A percentile compares a stretch with the other conserved stretches of the same genome.
Evolutionary conservation across 345 rosid species (phyloP).

Genomic region (Salix purpurea): DNA sequence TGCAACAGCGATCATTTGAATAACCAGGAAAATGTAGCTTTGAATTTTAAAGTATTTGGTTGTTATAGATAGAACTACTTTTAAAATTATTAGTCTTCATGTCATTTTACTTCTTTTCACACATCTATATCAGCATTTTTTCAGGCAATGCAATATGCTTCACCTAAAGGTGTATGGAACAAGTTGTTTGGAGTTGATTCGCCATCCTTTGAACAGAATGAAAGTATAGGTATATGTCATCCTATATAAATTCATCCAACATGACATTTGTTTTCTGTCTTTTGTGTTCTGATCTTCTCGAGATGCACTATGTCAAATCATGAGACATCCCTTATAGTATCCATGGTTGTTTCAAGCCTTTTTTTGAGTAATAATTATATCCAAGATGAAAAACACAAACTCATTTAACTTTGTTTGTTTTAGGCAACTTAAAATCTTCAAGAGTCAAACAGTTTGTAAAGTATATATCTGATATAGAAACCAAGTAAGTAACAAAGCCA

Average conservation of each 20-base stretch:
- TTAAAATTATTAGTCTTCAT: not conserved
- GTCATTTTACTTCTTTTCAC: no score
- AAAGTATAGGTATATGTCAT: conserved; percentile 33
- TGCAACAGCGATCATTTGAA: not conserved
- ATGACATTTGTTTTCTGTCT: no score
- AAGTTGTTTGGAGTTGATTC: conserved; percentile 52
- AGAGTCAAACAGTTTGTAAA: conserved; percentile 69
- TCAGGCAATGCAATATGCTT: conserved; percentile 91
- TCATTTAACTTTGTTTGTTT: conserved; percentile 11
- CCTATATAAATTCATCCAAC: not conserved
- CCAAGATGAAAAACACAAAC: not conserved
- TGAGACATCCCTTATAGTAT: not conserved
- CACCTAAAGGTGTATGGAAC: conserved; percentile 89
- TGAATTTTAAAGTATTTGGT: not conserved
- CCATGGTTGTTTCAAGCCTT: not conserved
- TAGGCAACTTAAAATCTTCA: conserved; percentile 43
- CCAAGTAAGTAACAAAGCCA: conserved; percentile 41
- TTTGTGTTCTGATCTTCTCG: not conserved
- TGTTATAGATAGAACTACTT: not conserved
- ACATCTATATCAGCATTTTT: not conserved
- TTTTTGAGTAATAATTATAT: not conserved
- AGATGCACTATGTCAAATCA: not conserved
- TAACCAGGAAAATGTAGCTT: not conserved
- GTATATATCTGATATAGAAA: conserved; percentile 72
- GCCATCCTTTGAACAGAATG: conserved; percentile 45